Evolutionary conservation across 176 grass and related monocot genomes (phyloP), one percentile per base, ranked within the genome.

Genomic region (Dactylis glomerata): DNA sequence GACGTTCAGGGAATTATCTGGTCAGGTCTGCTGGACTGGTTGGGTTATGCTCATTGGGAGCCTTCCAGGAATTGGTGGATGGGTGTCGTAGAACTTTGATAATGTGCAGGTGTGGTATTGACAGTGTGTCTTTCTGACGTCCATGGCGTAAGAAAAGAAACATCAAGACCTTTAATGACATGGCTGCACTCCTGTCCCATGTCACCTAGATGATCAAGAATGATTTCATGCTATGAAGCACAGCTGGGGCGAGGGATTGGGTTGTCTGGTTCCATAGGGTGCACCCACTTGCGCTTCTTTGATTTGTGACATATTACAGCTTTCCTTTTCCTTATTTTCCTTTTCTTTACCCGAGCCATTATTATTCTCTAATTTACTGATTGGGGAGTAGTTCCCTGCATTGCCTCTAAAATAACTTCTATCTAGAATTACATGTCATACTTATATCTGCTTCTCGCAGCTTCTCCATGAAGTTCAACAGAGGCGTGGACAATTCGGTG

Each of bases 401-500:
- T 49, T 19, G 17, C 49, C 26, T 49, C 9, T 8, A 27, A 74
- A 74, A 10, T 47, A 74, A 47, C 41, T 2, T 28, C 15, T 47
- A 47, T 28, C 24, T 28, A 2, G 1, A 63, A 66, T 12, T 6
- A n/a, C 6, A 8, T 1, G 31, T 24, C 17, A 45, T 36, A n/a
- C 2, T 32, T 76, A n/a, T 81, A 54, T 65, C 49, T 77, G 31
- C 71, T 84, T 80, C 59, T 89, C 86, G 77, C 96, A 99, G 96
- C 84, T 83, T 91, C 86, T 87, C 90, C 75, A 57, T 86, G 81
- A 94, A 89, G 81, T 82, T 92, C 66, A 74, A 68, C 80, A 70
- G 82, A 82, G 88, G 82, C 27, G 57, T 71, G 34, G 87, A 97
- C 31, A 27, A 32, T 83, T 86, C 73, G 37, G 28, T 80, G 31